phyloP scores from a whole-genome alignment of 1,284 basidiomycete genomes.

The Xanthoconium separans region DNA sequence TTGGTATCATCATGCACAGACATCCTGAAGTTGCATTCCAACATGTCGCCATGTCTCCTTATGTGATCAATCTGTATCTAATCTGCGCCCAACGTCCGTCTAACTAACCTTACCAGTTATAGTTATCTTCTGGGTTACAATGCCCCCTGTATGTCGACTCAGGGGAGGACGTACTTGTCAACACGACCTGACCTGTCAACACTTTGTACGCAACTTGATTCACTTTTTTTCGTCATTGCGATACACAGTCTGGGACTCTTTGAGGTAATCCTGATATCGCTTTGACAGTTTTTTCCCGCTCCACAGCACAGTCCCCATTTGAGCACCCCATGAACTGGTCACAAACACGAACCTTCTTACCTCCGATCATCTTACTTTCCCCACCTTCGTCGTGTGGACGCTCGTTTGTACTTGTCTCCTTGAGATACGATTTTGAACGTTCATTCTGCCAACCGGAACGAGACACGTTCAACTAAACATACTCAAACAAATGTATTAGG shows the following conservation, averaged over 20 bases:
- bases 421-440: background rate
- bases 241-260: slow-evolving; percentile 1
- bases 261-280: slow-evolving; percentile 18
- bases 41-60: slow-evolving; percentile 16
- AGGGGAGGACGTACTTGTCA: background rate
- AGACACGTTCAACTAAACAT: no score
- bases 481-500: no score
- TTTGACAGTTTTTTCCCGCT: slow-evolving; percentile 14
- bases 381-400: slow-evolving; percentile 13
- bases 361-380: slow-evolving; percentile 10
- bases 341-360: slow-evolving; percentile 9
- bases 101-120: background rate
- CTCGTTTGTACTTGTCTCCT: background rate
- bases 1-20: background rate
- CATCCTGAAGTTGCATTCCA: background rate
- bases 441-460: slow-evolving; percentile 4
- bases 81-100: slow-evolving; percentile 5
- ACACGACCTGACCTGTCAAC: background rate
- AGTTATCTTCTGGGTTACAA: background rate
- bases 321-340: no score
- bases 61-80: slow-evolving; percentile 6
- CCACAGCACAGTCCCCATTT: no score
- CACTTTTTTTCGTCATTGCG: background rate
- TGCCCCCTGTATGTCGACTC: background rate
- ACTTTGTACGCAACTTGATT: slow-evolving; percentile 12